Evolutionary conservation across 805 yeast genomes (phyloP), one percentile per base, ranked within the genome.

Genomic region (Allodekkera sacchari): DNA sequence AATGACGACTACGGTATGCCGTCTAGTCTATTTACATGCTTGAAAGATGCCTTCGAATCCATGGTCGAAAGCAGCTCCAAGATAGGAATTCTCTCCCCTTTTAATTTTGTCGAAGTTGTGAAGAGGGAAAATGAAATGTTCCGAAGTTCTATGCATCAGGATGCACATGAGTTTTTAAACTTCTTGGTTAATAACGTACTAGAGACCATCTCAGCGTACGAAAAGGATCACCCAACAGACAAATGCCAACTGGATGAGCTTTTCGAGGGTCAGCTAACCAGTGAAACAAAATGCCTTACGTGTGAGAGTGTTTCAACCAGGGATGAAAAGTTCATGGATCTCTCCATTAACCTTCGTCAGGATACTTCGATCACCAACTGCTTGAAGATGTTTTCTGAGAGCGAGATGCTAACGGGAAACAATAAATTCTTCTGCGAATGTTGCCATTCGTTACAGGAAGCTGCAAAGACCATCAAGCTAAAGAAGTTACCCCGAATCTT

Each of bases 141-240:
- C 55, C 66, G 95, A 39, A 79, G 85, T 35, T 77, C 83, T 26
- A 88, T 87, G 95, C 98, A 92, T 53, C 98, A 92, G 52, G 98
- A 92, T 63, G 96, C 97, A 5, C 98, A 92, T 57, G 98, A 92
- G 58, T 92, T 92, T 55, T 68, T 88, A 50, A 89, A 88, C 53
- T 88, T 83, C 49, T 53, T 88, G 43, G 63, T 92, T 32, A 92
- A 92, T 55, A 71, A 62, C 43, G 64, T 66, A 13, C 60, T 70
- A 10, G 87, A 83, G 40, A 66, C 81, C 12, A 57, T 67, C 18
- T 69, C 64, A 27, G 35, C 18, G 8, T 53, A 55, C 36, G 37
- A 38, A 22, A 45, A 44, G 12, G 37, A 37, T 12, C 32, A 32
- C 4, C 26, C 31, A 10, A 26, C 23, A 4, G 31, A 30, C 11